Conservation (phyloP, 176 grass and related monocot species). For the Rhynchospora breviuscula region DNA sequence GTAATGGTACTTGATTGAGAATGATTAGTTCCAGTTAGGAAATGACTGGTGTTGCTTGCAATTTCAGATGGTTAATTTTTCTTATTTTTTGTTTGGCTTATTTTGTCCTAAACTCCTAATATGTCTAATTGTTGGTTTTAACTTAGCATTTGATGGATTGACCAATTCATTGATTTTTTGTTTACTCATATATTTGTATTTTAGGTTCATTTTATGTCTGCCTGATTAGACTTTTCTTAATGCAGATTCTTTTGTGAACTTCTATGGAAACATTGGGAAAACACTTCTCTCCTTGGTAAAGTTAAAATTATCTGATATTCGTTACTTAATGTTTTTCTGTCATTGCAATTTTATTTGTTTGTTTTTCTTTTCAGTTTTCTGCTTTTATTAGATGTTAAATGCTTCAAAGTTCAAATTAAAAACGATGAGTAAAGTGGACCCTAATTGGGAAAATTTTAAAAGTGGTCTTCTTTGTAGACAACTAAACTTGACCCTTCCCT, state of each 20-base stretch:
- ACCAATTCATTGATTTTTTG: background rate
- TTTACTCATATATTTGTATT: background rate
- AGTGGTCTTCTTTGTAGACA: background rate
- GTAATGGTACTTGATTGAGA: background rate
- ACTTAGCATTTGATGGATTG: background rate
- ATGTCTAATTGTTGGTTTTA: background rate
- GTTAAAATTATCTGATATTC: constrained; percentile 11
- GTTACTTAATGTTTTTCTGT: background rate
- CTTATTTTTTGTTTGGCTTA: background rate
- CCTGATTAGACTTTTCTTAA: background rate
- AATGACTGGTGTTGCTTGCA: background rate
- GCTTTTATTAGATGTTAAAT: constrained; percentile 9
- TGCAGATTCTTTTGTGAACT: constrained; percentile 84
- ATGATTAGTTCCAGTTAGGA: background rate
- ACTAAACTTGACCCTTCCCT: background rate
- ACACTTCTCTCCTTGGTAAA: constrained; percentile 89
- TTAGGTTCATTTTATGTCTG: background rate
- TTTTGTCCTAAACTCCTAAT: background rate
- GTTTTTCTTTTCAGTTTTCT: background rate
- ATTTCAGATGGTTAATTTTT: background rate
- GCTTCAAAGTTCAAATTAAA: background rate
- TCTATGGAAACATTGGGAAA: constrained; percentile 96
- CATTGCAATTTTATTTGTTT: background rate
- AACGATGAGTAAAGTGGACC: background rate
- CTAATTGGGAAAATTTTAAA: background rate